Conservation (phyloP, 441 rosid species). For the Pelargonium australe region DNA sequence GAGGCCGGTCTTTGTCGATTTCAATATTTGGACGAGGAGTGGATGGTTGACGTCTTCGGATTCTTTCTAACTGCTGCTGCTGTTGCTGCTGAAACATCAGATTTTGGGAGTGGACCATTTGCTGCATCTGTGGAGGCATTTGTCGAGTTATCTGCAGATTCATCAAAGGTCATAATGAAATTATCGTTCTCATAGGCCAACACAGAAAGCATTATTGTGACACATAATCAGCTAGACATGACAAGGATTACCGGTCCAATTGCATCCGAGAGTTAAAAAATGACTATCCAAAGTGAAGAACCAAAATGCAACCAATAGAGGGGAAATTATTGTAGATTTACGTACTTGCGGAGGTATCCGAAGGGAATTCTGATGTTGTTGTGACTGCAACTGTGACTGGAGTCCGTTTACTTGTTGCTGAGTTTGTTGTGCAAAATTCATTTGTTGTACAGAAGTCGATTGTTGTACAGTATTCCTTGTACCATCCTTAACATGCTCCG, state of each 20-base stretch:
- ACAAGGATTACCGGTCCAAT: neutral
- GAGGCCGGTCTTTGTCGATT: constrained; percentile 55
- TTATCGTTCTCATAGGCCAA: constrained; percentile 4
- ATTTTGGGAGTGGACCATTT: constrained; percentile 48
- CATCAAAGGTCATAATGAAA: constrained; percentile 13
- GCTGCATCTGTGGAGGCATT: constrained; percentile 71
- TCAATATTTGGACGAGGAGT: constrained; percentile 54
- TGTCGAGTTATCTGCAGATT: constrained; percentile 55
- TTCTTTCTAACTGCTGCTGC: constrained; percentile 51
- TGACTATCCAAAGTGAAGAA: neutral
- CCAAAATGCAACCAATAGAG: neutral
- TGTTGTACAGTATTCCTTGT: constrained; percentile 29
- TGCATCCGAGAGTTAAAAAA: neutral
- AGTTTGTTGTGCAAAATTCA: constrained; percentile 33
- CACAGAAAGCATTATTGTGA: neutral
- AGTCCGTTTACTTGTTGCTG: constrained; percentile 61
- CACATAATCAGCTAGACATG: neutral
- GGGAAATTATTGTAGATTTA: constrained; percentile 4
- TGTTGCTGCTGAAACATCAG: constrained; percentile 43
- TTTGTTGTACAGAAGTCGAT: neutral
- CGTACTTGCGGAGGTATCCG: constrained; percentile 71
- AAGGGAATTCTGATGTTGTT: constrained; percentile 45
- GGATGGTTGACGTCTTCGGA: constrained; percentile 52
- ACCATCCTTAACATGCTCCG: constrained; percentile 69
- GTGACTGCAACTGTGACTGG: constrained; percentile 63